Evolutionary conservation across 2,329 filamentous ascomycete genomes (phyloP), one percentile per base, ranked within the genome.

Genomic region (Ophiocordyceps camponoti-floridani): DNA sequence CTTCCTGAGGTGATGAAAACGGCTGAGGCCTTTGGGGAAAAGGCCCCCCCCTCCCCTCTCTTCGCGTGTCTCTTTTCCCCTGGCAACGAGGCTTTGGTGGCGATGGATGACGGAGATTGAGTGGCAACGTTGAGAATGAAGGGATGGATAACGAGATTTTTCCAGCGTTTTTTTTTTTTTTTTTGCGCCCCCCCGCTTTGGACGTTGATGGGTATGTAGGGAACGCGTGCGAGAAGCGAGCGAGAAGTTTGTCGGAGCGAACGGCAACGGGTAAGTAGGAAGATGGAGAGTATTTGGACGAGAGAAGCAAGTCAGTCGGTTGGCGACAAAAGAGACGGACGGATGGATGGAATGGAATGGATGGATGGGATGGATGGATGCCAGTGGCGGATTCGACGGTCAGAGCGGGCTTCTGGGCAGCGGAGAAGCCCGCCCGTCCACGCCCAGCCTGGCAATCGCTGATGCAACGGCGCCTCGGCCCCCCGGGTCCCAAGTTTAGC

Each of bases 91-190:
- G 35, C 35, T 18, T 38, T 38, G 35, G 35, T 19, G 40, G 40
- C 23, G 40, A 41, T 28, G 19, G 23, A 2, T 2, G 40, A 26
- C 14, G 10, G 19, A 41, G n/a, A 38, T 38, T 19, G 28, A 30
- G 28, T 46, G 48, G 26, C 43, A 45, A 44, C 43, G 46, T 35
- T 43, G 43, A 16, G 38, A 44, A 19, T 33, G 42, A 44, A 37
- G 45, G 44, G 46, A 46, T 43, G 44, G 43, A 31, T 42, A 43
- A 16, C 14, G n/a, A 43, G 40, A 40, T 31, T 38, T 38, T 37
- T 16, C 16, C 11, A n/a, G 35, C 10, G 11, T n/a, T n/a, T 35
- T 38, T 38, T 4, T 38, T 38, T 10, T 30, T 9, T 30, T 9
- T 30, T 30, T 30, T 30, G n/a, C n/a, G n/a, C n/a, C n/a, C n/a